Conservation (phyloP, 2,329 filamentous ascomycete species). For the Thelonectria rubi region DNA sequence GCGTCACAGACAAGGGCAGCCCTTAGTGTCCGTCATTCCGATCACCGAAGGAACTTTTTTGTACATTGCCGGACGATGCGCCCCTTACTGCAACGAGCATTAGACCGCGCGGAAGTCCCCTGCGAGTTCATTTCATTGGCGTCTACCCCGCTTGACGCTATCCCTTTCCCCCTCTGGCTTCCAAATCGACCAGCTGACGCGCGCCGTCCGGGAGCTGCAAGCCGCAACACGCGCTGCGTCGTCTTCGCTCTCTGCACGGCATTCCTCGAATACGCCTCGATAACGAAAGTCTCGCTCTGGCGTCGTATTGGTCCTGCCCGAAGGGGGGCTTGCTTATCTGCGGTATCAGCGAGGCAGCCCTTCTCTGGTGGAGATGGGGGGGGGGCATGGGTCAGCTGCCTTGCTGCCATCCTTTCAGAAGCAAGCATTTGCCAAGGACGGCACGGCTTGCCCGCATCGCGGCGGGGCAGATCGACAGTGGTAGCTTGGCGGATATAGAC, state of each 20-base stretch:
- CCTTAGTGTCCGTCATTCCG: not conserved
- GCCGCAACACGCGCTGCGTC: not conserved
- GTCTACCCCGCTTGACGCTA: not conserved
- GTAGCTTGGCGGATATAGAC: slow-evolving; percentile 3
- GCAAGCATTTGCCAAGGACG: slow-evolving; percentile 14
- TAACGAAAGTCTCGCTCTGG: not conserved
- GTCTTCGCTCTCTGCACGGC: not conserved
- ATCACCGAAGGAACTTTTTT: not conserved
- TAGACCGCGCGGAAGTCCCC: not conserved
- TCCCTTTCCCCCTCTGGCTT: not conserved
- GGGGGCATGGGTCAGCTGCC: not conserved
- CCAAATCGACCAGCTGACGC: not conserved
- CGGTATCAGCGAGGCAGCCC: not conserved
- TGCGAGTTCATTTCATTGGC: not conserved
- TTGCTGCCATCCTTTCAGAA: slow-evolving; percentile 4
- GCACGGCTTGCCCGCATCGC: slow-evolving; percentile 13
- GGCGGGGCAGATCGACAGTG: slow-evolving; percentile 9
- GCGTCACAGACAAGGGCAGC: too few species aligned
- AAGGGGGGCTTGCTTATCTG: not conserved
- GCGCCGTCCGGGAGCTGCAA: not conserved
- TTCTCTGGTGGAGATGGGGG: not conserved
- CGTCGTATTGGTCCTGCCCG: not conserved
- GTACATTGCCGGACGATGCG: not conserved
- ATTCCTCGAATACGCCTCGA: not conserved
- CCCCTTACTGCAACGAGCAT: not conserved